These are phyloP conservation scores for Paramecium octaurelia DNA, from an alignment of 73 alveolate species.

Conservation along the genomic window DNA sequence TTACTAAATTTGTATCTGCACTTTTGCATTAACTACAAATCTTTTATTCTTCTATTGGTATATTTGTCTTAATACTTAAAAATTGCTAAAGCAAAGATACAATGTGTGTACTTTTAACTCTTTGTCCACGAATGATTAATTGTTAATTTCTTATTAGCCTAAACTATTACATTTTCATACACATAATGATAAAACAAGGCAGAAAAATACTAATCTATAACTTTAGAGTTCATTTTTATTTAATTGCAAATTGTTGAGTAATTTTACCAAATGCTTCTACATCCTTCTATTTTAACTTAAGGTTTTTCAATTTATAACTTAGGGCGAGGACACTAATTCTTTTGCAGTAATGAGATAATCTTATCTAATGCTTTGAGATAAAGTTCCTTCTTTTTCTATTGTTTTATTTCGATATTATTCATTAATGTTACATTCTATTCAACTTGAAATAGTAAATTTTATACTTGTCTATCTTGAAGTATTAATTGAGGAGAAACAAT, in stretches of 20 bases:
- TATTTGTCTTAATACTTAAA: neutral
- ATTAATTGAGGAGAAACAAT: neutral
- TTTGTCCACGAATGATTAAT: neutral
- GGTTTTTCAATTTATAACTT: neutral
- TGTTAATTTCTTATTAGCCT: neutral
- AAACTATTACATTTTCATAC: neutral
- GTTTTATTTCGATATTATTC: neutral
- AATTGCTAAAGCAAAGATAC: neutral
- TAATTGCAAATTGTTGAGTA: neutral
- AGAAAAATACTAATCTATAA: too few relatives aligned
- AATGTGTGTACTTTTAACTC: neutral
- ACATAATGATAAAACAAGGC: neutral
- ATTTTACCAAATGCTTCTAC: neutral
- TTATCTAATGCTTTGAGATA: neutral
- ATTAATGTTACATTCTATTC: too few relatives aligned
- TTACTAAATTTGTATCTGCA: neutral
- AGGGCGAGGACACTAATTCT: neutral
- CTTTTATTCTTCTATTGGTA: neutral
- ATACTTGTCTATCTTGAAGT: neutral
- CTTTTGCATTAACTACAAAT: neutral
- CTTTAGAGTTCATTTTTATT: neutral
- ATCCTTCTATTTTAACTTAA: neutral
- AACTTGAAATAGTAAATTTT: neutral
- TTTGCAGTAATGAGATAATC: neutral
- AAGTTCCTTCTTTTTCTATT: neutral